Conservation (phyloP, 2,329 filamentous ascomycete genomes). For the Paradendryphiella salina region DNA sequence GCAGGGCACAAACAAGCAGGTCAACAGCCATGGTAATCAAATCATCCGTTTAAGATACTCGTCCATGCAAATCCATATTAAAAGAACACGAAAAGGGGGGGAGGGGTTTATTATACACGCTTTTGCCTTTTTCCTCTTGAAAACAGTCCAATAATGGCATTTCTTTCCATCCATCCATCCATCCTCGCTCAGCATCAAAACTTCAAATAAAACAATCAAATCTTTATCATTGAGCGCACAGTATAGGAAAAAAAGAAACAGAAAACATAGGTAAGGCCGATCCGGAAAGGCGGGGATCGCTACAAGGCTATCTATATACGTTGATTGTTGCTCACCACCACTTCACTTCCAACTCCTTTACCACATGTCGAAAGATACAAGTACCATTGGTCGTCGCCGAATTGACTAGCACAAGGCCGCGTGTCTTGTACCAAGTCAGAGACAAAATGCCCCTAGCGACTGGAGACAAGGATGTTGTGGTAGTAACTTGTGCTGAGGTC, state of each 20-base stretch:
- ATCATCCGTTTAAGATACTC: background rate
- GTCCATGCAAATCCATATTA: background rate
- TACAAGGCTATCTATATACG: no score
- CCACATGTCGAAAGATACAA: background rate
- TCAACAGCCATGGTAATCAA: background rate
- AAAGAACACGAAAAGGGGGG: background rate
- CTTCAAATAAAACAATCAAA: no score
- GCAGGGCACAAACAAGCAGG: no score
- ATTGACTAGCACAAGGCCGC: no score
- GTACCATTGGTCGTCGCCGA: background rate
- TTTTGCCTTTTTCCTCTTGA: background rate
- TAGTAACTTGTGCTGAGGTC: constrained; percentile 72
- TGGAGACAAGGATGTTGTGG: constrained; percentile 53
- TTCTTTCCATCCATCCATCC: no score
- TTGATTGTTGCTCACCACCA: background rate
- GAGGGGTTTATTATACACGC: background rate
- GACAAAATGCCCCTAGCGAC: constrained; percentile 2
- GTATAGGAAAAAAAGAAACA: background rate
- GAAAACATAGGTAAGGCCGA: background rate
- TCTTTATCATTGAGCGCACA: background rate
- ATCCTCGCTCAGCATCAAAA: no score
- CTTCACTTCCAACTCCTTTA: background rate
- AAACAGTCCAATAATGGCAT: background rate
- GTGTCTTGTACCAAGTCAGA: no score
- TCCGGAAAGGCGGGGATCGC: background rate